phyloP scores from a whole-genome alignment of 805 yeast species.

The Zygosaccharomyces gambellarensis region DNA sequence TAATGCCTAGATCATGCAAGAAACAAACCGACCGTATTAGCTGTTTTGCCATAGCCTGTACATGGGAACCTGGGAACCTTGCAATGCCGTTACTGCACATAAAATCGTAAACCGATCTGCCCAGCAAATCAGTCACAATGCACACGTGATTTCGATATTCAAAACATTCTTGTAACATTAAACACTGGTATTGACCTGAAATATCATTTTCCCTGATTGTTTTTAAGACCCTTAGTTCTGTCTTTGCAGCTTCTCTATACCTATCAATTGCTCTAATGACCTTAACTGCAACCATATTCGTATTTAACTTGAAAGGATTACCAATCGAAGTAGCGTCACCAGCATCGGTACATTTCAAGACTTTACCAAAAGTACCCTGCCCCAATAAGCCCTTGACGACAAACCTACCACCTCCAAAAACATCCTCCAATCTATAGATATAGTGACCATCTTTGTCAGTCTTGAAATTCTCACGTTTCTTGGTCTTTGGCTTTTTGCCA shows the following conservation, averaged over 20 bases:
- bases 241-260: slow-evolving; percentile 91
- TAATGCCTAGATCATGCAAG: slow-evolving; percentile 80
- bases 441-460: slow-evolving; percentile 71
- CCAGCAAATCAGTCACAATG: slow-evolving; percentile 82
- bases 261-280: slow-evolving; percentile 88
- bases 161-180: slow-evolving; percentile 81
- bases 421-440: slow-evolving; percentile 52
- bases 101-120: slow-evolving; percentile 84
- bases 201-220: slow-evolving; percentile 39
- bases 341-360: slow-evolving; percentile 81
- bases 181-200: slow-evolving; percentile 61
- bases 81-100: slow-evolving; percentile 75
- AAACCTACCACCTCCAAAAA: slow-evolving; percentile 62
- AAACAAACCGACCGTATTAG: slow-evolving; percentile 79
- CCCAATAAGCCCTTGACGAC: slow-evolving; percentile 68
- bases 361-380: slow-evolving; percentile 98
- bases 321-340: slow-evolving; percentile 35
- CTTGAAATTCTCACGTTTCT: slow-evolving; percentile 19
- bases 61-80: slow-evolving; percentile 92
- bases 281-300: slow-evolving; percentile 64
- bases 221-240: slow-evolving; percentile 74
- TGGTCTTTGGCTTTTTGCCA: slow-evolving; percentile 12
- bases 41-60: slow-evolving; percentile 84
- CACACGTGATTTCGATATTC: slow-evolving; percentile 93
- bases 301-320: slow-evolving; percentile 2